phyloP scores from a whole-genome alignment of 768 basidiomycete genomes.

The Postia placenta region DNA sequence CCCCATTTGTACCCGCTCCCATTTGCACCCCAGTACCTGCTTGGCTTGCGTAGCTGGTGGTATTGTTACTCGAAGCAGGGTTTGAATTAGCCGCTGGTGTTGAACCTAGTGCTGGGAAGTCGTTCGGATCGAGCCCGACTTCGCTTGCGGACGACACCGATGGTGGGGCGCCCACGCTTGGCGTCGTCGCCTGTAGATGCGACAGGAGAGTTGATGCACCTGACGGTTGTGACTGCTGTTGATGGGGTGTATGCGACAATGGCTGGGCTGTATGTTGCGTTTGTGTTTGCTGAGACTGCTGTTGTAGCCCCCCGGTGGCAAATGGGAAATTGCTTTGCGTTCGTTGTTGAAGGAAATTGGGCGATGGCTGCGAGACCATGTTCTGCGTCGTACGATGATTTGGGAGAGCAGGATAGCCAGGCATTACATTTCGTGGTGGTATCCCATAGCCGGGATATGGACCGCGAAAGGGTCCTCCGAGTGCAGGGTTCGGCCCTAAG shows the following conservation, averaged over 20 bases:
- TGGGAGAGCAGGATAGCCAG: slow-evolving; percentile 51
- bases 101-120: slow-evolving; percentile 80
- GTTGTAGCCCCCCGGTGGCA: slow-evolving; percentile 50
- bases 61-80: slow-evolving; percentile 28
- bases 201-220: slow-evolving; percentile 52
- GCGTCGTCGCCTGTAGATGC: slow-evolving; percentile 48
- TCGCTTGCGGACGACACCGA: slow-evolving; percentile 65
- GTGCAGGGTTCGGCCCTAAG: slow-evolving; percentile 56
- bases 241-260: slow-evolving; percentile 29
- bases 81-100: slow-evolving; percentile 43
- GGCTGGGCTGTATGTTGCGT: slow-evolving; percentile 22
- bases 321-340: slow-evolving; percentile 66
- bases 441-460: slow-evolving; percentile 49
- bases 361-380: slow-evolving; percentile 51
- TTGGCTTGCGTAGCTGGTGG: slow-evolving; percentile 79
- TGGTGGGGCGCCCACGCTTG: slow-evolving; percentile 41
- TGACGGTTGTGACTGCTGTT: slow-evolving; percentile 35
- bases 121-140: slow-evolving; percentile 78
- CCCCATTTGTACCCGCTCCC: slow-evolving; percentile 29
- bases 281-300: slow-evolving; percentile 34
- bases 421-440: slow-evolving; percentile 53
- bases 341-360: slow-evolving; percentile 62
- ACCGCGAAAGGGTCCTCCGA: slow-evolving; percentile 58
- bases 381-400: slow-evolving; percentile 57
- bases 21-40: slow-evolving; percentile 60